Base-by-base conservation (phyloP, 805 yeast species). In the Ogataea henricii region DNA sequence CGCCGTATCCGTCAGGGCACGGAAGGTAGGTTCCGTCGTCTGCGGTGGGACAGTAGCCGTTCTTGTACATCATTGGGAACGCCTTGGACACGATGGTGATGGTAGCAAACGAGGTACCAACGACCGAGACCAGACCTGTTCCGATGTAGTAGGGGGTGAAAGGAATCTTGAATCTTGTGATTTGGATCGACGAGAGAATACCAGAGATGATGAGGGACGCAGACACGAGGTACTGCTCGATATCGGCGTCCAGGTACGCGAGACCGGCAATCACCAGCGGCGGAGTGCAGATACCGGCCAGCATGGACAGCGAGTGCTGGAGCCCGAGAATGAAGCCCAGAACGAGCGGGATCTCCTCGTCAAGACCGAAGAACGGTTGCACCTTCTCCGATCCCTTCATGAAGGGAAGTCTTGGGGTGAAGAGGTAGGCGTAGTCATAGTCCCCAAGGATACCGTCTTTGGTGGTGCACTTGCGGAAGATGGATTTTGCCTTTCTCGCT, bases 1-100 rank as follows among this genome's bases (percentile, higher is more conserved):
- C 81, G 55, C 97, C 97, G 62, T 89, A 91, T 1, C 95, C 97
- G 49, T 85, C 87, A 5, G 95, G 95, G 70, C 97, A 91, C 3
- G 96, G 78, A 43, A 87, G 73, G 8, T 67, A 56, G 6, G 76
- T 80, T 3, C 96, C 96, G 52, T 81, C 85, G 3, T 76, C 74
- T 27, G 70, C 83, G 3, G 64, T 55, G 1, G 85, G 83, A 69
- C 97, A 88, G 41, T 64, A 69, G 4, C 96, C 96, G 38, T 71
- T 73, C 3, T 60, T 57, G 70, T 91, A 90, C 95, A 90, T 87
- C 72, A 84, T 71, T 16, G 96, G 91, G 55, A 90, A 70, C 2
- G 90, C 86, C 32, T 82, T 83, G 13, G 79, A 61, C 45, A 88
- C 94, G 58, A 90, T 85, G 21, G 92, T 77, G 60, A 90, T 86